Base-by-base conservation (phyloP, 2,329 filamentous ascomycete genomes). In the Aureobasidium sp. region DNA sequence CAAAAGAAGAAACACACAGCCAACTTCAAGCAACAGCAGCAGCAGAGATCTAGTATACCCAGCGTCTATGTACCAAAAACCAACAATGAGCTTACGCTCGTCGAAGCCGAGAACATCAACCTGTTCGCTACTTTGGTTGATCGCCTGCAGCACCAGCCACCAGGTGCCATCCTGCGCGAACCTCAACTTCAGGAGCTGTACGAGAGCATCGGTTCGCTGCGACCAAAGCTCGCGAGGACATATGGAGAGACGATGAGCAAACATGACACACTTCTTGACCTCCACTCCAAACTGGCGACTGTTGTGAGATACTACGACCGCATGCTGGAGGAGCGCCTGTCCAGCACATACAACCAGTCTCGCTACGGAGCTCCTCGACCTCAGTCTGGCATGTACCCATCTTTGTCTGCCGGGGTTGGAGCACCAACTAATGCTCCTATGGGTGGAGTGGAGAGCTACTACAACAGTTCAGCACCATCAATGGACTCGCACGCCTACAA, bases 221-320 rank as follows among this genome's bases (percentile, higher is more conserved):
- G 94, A 54, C 94, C 94, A 1, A 99, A 99, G 74, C 80, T 99
- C 61, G 94, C 94, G 5, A 85, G 94, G 62, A 97, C 93, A 0
- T 97, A 97, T 71, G 94, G 94, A 61, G 94, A 99, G 77, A 97
- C 94, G 0, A 97, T 99, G 94, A 97, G 94, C 83, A 99, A 99
- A 75, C 94, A 97, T 74, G 92, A 99, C 73, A 94, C 93, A 0
- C 81, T 99, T 11, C 83, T 97, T 27, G 94, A 99, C 73, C 80
- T 99, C 0, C 94, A 99, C 72, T 89, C 91, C 19, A 99, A 99
- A 73, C 80, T 99, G 27, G 94, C 93, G 0, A 97, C 93, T 0
- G 94, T 97, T 29, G 94, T 99, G 5, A 85, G 94, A 37, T 97
- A 97, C 72, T 99, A 99, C 71, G 94, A 99, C 74, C 86, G 91